phyloP scores from a whole-genome alignment of 352 stramenopile species.

The Phytophthora brassicae region DNA sequence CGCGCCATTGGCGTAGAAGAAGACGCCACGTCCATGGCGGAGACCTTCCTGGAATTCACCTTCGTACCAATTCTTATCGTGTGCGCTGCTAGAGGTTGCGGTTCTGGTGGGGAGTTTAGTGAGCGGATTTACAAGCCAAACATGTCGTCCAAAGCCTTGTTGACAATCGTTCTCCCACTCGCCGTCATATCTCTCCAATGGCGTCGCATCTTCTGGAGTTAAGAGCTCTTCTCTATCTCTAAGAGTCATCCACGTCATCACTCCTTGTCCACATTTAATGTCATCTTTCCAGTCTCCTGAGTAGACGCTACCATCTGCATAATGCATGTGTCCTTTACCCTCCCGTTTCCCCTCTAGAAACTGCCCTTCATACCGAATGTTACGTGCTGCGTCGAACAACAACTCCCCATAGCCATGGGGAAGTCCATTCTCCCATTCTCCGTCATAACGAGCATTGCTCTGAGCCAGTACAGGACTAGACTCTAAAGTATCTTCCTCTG shows the following conservation, averaged over 20 bases:
- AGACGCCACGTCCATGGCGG: slow-evolving; percentile 67
- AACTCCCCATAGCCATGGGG: slow-evolving; percentile 73
- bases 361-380: slow-evolving; percentile 61
- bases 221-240: background rate
- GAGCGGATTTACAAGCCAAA: slow-evolving; percentile 52
- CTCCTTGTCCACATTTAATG: slow-evolving; percentile 67
- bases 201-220: slow-evolving; percentile 12
- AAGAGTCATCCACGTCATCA: slow-evolving; percentile 71
- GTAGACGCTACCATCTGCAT: slow-evolving; percentile 67
- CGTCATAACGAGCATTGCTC: slow-evolving; percentile 74
- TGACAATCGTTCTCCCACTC: slow-evolving; percentile 72
- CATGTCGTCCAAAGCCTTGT: slow-evolving; percentile 79
- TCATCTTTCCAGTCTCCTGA: slow-evolving; percentile 70
- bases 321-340: slow-evolving; percentile 66
- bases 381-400: slow-evolving; percentile 62
- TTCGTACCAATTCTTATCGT: slow-evolving; percentile 84
- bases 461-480: slow-evolving; percentile 25
- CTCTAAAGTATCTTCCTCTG: slow-evolving; percentile 1
- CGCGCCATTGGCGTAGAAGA: slow-evolving; percentile 88
- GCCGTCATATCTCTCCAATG: slow-evolving; percentile 69
- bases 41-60: slow-evolving; percentile 71
- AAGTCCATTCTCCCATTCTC: slow-evolving; percentile 71
- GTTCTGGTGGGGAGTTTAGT: slow-evolving; percentile 2
- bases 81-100: slow-evolving; percentile 14
- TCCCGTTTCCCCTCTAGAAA: slow-evolving; percentile 55